Percentiles rank a stretch among this genome's conserved stretches.
Evolutionary conservation across 2,329 filamentous ascomycete species (phyloP).

Genomic region (Curvularia verruculosa): DNA sequence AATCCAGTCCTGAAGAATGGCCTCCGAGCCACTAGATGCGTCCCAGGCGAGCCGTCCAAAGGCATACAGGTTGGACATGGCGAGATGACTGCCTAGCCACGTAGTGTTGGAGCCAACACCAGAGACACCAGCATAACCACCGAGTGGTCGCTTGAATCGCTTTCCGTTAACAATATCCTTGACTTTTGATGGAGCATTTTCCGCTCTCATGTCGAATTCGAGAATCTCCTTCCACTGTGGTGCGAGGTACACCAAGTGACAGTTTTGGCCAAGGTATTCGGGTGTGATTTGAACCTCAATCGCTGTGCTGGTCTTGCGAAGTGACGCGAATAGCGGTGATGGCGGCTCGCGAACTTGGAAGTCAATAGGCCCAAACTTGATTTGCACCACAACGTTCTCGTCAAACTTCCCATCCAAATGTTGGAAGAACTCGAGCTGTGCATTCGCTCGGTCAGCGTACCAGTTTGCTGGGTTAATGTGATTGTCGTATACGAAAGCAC

Average conservation of each 20-base stretch:
- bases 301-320: constrained; percentile 56
- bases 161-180: constrained; percentile 66
- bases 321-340: constrained; percentile 67
- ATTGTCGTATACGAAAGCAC: constrained; percentile 73
- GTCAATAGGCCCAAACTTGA: constrained; percentile 77
- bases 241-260: constrained; percentile 70
- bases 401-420: constrained; percentile 69
- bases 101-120: constrained; percentile 70
- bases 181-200: constrained; percentile 62
- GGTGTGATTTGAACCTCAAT: constrained; percentile 72
- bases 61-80: constrained; percentile 70
- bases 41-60: constrained; percentile 72
- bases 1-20: constrained; percentile 69
- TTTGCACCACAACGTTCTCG: constrained; percentile 73
- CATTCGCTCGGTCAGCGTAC: constrained; percentile 72
- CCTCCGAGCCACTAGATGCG: constrained; percentile 56
- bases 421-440: constrained; percentile 70
- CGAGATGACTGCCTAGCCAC: constrained; percentile 72
- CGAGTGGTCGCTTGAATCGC: constrained; percentile 62
- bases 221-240: constrained; percentile 72
- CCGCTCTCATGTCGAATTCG: constrained; percentile 69
- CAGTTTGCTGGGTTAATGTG: constrained; percentile 64
- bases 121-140: constrained; percentile 70
- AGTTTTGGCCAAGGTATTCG: constrained; percentile 74
- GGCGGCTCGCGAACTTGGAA: constrained; percentile 73